Base-by-base conservation (phyloP, 306 rosid genomes). In the Dryas drummondii region DNA sequence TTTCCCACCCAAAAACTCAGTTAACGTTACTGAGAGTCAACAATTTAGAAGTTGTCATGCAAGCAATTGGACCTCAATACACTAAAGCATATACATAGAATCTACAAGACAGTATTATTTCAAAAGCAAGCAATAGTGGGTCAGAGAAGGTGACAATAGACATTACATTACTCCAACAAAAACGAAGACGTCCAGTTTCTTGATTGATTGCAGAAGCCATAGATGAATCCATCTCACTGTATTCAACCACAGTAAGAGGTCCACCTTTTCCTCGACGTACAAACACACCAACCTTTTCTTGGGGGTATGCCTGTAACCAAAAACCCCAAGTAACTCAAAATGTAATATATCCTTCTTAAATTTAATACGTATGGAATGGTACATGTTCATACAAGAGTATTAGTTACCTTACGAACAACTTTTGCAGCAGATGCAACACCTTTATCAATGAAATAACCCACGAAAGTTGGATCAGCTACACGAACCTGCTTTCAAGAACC, bases 281-380 rank as follows among this genome's bases (percentile, higher is more conserved):
- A 82, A 96, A 96, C 70, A 96, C 97, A 7, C 99, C 98, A 80
- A 96, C 99, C 87, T 92, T 92, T 86, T 96, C 99, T 84, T 96
- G 99, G 17, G 99, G 99, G 70, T 96, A 92, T 56, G 98, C 99
- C 97, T 91, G 86, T 75, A 82, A 84, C 66, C 71, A 69, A 54
- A 80, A 47, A 66, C n/a, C 22, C 12, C 42, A 75, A 71, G 22
- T 76, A 53, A 60, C 63, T 54, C 13, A 56, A 46, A 9, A 37
- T 61, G 42, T 65, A 41, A 56, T 37, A 66, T 45, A 66, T 51
- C 22, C 37, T 10, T 54, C 37, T 42, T n/a, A 42, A 71, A 5
- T 40, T 19, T 14, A 52, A 52, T 52, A 37, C 2, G 61, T 37
- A 5, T 37, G 27, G 19, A 67, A 67, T 5, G 9, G 17, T 7